phyloP scores from a whole-genome alignment of 2,329 filamentous ascomycete genomes.

The Diaporthe vaccinii region DNA sequence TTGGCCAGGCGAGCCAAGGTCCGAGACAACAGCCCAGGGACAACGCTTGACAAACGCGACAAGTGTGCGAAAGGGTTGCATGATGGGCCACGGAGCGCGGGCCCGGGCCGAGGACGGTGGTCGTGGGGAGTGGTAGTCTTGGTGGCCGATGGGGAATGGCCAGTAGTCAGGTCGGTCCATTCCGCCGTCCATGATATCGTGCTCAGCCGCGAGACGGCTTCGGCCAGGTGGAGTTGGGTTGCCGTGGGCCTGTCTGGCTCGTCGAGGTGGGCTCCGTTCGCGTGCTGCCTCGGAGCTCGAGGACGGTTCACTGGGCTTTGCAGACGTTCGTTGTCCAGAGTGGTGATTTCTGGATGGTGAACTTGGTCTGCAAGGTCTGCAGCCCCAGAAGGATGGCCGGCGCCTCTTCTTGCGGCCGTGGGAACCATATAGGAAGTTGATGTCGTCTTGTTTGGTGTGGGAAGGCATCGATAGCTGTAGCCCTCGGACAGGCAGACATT shows the following conservation, averaged over 20 bases:
- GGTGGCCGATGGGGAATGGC: background rate
- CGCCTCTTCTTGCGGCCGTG: slow-evolving; percentile 18
- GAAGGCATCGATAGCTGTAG: slow-evolving; percentile 13
- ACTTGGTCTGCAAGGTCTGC: background rate
- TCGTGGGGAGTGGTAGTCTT: background rate
- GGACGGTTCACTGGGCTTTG: background rate
- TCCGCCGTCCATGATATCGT: background rate
- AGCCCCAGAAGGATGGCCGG: slow-evolving; percentile 31
- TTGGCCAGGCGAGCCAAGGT: background rate
- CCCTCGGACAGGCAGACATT: background rate
- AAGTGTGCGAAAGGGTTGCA: slow-evolving; percentile 34
- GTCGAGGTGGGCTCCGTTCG: background rate
- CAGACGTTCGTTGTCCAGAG: background rate
- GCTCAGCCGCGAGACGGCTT: too few relatives aligned
- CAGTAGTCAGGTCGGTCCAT: background rate
- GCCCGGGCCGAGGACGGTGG: background rate
- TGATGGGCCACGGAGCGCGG: background rate
- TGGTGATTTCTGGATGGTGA: background rate
- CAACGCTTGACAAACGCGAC: slow-evolving; percentile 32
- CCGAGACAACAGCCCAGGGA: slow-evolving; percentile 34
- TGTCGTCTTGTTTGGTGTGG: background rate
- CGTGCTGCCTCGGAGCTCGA: background rate
- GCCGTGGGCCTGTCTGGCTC: background rate
- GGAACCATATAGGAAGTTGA: slow-evolving; percentile 19
- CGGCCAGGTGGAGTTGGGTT: background rate